phyloP scores from a whole-genome alignment of 352 stramenopile genomes.

The Phytophthora crassamura region DNA sequence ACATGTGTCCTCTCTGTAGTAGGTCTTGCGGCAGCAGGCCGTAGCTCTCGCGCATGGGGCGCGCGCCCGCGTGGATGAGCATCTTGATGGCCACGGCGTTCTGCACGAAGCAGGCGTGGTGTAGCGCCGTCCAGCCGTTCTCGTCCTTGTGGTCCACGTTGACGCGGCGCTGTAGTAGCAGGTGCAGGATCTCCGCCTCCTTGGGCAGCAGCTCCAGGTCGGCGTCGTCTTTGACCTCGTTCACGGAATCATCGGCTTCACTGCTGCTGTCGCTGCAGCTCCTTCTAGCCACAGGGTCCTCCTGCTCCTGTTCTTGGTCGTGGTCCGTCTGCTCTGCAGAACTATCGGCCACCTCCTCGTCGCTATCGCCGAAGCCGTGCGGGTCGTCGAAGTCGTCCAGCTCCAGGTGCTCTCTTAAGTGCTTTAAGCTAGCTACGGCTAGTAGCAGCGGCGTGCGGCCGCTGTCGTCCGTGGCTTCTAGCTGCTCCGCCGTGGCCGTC shows the following conservation, averaged over 20 bases:
- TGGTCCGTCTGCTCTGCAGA: constrained; percentile 1
- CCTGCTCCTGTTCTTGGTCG: background rate
- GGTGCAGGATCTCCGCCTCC: constrained; percentile 76
- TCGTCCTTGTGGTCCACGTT: constrained; percentile 87
- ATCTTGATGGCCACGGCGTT: constrained; percentile 76
- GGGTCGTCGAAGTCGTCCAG: constrained; percentile 55
- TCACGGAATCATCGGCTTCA: constrained; percentile 41
- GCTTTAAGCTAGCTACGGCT: constrained; percentile 67
- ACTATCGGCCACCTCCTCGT: constrained; percentile 25
- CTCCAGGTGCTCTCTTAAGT: constrained; percentile 45
- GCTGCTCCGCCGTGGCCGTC: constrained; percentile 62
- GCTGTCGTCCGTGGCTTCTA: constrained; percentile 78
- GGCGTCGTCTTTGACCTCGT: constrained; percentile 57
- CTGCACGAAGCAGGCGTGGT: constrained; percentile 83
- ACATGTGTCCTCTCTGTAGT: constrained; percentile 68
- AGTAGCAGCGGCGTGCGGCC: constrained; percentile 80
- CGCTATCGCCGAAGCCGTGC: constrained; percentile 30
- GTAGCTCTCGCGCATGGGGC: constrained; percentile 73
- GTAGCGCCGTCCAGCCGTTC: constrained; percentile 84
- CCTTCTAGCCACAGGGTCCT: constrained; percentile 6
- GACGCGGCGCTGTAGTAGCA: constrained; percentile 73
- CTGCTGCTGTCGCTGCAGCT: constrained; percentile 24
- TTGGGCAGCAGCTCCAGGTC: constrained; percentile 68
- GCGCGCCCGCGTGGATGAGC: constrained; percentile 74
- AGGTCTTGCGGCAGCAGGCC: constrained; percentile 84